Percentiles rank a stretch among this genome's conserved stretches.
Conservation (phyloP, 2,329 filamentous ascomycete genomes). For the Exophiala sp. region DNA sequence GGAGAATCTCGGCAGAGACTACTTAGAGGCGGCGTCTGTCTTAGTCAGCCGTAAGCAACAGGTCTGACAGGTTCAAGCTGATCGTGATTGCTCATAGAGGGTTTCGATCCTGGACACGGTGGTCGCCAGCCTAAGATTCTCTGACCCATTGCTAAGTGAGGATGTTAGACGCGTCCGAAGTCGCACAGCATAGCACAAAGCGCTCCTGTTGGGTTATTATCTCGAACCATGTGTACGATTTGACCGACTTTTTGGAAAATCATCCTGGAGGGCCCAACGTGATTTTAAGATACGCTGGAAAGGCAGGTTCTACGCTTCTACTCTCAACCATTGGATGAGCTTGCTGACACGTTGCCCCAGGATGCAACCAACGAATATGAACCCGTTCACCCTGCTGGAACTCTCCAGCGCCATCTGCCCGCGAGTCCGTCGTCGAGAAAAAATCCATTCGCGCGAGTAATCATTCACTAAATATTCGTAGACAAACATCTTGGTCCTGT, state of each 20-base stretch:
- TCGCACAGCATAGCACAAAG: constrained; percentile 78
- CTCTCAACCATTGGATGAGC: too few species aligned
- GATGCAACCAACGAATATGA: constrained; percentile 54
- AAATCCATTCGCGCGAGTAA: constrained; percentile 47
- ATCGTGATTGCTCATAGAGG: too few species aligned
- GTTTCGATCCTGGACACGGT: too few species aligned
- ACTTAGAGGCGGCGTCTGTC: too few species aligned
- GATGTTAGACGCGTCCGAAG: constrained; percentile 44
- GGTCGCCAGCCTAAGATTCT: too few species aligned
- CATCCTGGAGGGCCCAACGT: constrained; percentile 87
- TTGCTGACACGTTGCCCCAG: constrained; percentile 44
- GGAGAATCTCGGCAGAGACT: too few species aligned
- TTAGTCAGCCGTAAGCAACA: too few species aligned
- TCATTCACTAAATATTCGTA: constrained; percentile 42
- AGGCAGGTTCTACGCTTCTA: constrained; percentile 26
- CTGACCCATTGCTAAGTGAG: too few species aligned
- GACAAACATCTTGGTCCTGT: constrained; percentile 6
- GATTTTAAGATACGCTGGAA: constrained; percentile 76
- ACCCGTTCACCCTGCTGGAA: constrained; percentile 13
- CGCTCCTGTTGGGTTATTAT: constrained; percentile 82
- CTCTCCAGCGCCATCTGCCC: constrained; percentile 34
- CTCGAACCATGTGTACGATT: constrained; percentile 74
- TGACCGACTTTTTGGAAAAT: constrained; percentile 77
- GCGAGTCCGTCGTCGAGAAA: constrained; percentile 34
- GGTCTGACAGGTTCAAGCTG: too few species aligned